Base-by-base conservation (phyloP, 106 monocot species). In the Platanthera guangdongensis region DNA sequence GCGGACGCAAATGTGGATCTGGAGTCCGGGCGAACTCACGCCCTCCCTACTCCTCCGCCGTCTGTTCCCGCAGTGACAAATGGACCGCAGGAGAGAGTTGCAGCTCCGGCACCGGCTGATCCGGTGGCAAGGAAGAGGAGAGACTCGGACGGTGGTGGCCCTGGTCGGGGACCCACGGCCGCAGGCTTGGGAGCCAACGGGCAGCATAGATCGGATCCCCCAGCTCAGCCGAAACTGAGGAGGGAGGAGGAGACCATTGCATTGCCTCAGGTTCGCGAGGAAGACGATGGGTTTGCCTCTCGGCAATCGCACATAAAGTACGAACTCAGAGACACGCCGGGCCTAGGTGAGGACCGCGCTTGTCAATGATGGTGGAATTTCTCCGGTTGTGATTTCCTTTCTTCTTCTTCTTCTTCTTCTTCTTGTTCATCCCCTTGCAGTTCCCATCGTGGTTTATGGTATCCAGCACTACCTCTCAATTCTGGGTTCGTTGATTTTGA, bases 391-490 rank as follows among this genome's bases (percentile, higher is more conserved):
- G 39, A 39, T 28, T 57, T 70, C 13, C 4, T 48, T 51, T 63
- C 14, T 60, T 25, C 7, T 47, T 16, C 7, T 68, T 7, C n/a
- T 9, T 57, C 9, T 14, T 4, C n/a, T n/a, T n/a, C n/a, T n/a
- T n/a, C n/a, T n/a, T n/a, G n/a, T n/a, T n/a, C 11, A 0, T 57
- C 45, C 57, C 74, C 55, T 55, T 54, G 14, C 89, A 97, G 96
- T 97, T 74, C 91, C 89, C 11, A 87, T 97, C 68, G 74, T 87
- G 14, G 78, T 87, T 50, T 94, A 97, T 51, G 91, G 87, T 9
- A 51, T 97, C 6, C 96, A 97, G 57, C 96, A 97, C 60, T 89
- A 91, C 67, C 77, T 97, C 39, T 97, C 93, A 10, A 91, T 97
- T 72, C 1, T 97, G 77, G 96, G 96, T 9, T 97, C 96, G 16